Percentiles rank a stretch among this genome's conserved stretches.
phyloP scores from a whole-genome alignment of 805 yeast species.

The Tetrapisispora phaffii region DNA sequence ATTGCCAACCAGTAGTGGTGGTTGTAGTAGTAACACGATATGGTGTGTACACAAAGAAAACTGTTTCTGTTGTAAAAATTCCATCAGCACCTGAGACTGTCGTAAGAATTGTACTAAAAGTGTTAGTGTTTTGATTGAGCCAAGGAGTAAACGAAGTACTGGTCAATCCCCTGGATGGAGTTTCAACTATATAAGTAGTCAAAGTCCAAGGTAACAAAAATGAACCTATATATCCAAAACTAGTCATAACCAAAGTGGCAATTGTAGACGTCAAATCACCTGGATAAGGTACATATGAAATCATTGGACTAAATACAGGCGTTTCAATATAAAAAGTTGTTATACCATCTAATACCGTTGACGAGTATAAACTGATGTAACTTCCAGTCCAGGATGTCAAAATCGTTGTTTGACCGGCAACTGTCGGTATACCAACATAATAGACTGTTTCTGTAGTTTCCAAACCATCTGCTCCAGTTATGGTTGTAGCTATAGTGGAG shows the following conservation, averaged over 20 bases:
- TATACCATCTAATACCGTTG: neutral
- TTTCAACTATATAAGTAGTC: neutral
- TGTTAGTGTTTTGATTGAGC: neutral
- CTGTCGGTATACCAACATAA: neutral
- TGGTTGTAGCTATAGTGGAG: constrained; percentile 3
- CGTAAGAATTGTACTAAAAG: constrained; percentile 1
- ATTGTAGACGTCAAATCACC: constrained; percentile 1
- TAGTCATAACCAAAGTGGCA: neutral
- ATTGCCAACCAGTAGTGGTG: neutral
- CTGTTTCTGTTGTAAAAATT: neutral
- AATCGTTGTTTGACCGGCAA: neutral
- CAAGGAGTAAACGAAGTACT: neutral
- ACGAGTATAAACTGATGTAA: neutral
- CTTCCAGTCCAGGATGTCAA: constrained; percentile 1
- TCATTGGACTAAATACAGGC: neutral
- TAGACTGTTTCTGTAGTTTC: neutral
- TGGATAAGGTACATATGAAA: neutral
- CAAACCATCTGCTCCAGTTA: constrained; percentile 2
- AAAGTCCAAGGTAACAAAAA: neutral
- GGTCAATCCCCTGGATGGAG: neutral
- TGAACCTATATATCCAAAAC: neutral
- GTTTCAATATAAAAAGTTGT: neutral
- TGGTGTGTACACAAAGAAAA: constrained; percentile 6
- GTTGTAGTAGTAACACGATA: neutral
- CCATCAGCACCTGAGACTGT: constrained; percentile 5